Base-by-base conservation (phyloP, 495 filamentous ascomycete genomes). In the Penicillium angulare region DNA sequence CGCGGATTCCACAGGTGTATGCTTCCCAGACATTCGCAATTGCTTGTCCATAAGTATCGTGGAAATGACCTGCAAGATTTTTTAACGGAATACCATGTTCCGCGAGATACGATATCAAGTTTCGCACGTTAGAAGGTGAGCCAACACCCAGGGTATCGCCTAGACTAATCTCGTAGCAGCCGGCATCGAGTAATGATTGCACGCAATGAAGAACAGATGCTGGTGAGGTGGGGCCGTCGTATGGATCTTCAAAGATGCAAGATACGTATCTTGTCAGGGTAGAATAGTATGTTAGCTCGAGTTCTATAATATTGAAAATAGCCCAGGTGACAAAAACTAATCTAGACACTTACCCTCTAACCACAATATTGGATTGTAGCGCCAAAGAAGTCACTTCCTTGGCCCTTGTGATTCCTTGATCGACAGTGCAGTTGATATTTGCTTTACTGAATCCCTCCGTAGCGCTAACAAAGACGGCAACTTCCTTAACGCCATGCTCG, bases 181-280 rank as follows among this genome's bases (percentile, higher is more conserved):
- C 74, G 24, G 64, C 63, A 23, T 67, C 57, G 0, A 76, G 59
- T 2, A 77, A 57, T 10, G 51, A 36, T 32, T 54, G 50, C 0
- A 66, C 61, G 16, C 68, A 69, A n/a, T 21, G 53, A 12, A 75
- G 55, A 0, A 76, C 72, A 5, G 65, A 52, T 12, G 53, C 40
- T 15, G 60, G 58, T 5, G 63, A 38, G 1, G 67, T 69, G 4
- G 59, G 58, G 3, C 69, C 72, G 22, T 72, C 63, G 31, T 64
- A 73, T 10, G 74, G 74, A 34, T 73, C 69, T 17, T 55, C 52
- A 33, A 77, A 75, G 34, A 77, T 72, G 42, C 69, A 75, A 1
- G 72, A 77, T 2, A 77, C 67, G 48, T 75, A 75, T 5, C 73
- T 74, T n/a, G n/a, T n/a, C n/a, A n/a, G n/a, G n/a, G n/a, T n/a